These are phyloP conservation scores for Pestalotiopsis sp. DNA, from an alignment of 2,329 filamentous ascomycete species.

Conservation along the genomic window DNA sequence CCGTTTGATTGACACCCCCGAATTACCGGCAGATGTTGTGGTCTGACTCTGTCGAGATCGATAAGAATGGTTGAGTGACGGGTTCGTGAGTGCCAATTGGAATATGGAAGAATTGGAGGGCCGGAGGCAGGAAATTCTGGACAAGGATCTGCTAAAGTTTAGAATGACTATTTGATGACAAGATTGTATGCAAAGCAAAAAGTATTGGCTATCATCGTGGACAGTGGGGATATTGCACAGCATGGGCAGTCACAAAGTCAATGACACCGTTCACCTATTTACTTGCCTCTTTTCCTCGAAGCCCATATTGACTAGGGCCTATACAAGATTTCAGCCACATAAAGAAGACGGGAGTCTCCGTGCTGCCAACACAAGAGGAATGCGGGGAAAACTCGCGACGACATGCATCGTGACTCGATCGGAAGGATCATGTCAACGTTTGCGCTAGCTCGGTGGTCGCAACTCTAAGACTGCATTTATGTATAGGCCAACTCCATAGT, in stretches of 20 bases:
- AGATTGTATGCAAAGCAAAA: not conserved
- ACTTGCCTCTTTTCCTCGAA: too few relatives aligned
- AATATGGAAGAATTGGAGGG: constrained; percentile 24
- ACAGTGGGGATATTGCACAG: too few relatives aligned
- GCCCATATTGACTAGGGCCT: too few relatives aligned
- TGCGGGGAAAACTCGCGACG: too few relatives aligned
- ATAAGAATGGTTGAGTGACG: constrained; percentile 23
- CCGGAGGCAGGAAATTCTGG: constrained; percentile 1
- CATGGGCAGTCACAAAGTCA: too few relatives aligned
- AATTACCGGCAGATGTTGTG: constrained; percentile 24
- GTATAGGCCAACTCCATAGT: not conserved
- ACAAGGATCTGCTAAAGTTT: not conserved
- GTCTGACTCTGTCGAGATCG: constrained; percentile 24
- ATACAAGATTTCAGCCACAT: too few relatives aligned
- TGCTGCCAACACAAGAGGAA: too few relatives aligned
- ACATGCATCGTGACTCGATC: too few relatives aligned
- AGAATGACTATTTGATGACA: not conserved
- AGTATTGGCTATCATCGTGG: not conserved
- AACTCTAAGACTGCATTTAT: not conserved
- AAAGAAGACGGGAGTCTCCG: too few relatives aligned
- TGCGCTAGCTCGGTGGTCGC: not conserved
- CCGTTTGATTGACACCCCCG: constrained; percentile 21
- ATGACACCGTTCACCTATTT: too few relatives aligned
- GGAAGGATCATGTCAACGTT: not conserved
- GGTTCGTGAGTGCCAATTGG: constrained; percentile 25